phyloP scores from a whole-genome alignment of 2,329 filamentous ascomycete species.

The Dothiorella sarmentorum region DNA sequence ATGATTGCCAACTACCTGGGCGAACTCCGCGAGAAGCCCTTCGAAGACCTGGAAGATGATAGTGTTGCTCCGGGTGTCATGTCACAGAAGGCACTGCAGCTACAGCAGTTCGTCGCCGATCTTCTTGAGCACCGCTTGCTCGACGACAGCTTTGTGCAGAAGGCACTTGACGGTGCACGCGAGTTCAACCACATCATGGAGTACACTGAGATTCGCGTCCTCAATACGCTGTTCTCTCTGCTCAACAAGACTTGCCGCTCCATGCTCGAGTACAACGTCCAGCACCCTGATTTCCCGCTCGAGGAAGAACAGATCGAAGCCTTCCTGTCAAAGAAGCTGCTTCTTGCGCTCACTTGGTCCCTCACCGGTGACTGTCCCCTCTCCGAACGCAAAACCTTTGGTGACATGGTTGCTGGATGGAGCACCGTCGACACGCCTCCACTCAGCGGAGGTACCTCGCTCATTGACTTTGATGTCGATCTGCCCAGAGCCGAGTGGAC shows the following conservation, averaged over 20 bases:
- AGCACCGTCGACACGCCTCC: slow-evolving; percentile 83
- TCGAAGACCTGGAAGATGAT: slow-evolving; percentile 96
- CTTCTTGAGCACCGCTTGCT: slow-evolving; percentile 72
- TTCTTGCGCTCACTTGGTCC: slow-evolving; percentile 91
- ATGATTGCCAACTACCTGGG: slow-evolving; percentile 90
- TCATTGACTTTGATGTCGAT: slow-evolving; percentile 93
- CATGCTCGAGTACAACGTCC: slow-evolving; percentile 91
- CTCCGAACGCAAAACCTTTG: slow-evolving; percentile 80
- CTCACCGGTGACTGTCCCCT: slow-evolving; percentile 93
- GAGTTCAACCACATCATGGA: slow-evolving; percentile 96
- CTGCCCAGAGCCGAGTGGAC: slow-evolving; percentile 86
- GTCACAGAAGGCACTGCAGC: slow-evolving; percentile 64
- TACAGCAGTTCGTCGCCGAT: slow-evolving; percentile 76
- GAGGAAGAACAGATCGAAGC: slow-evolving; percentile 85
- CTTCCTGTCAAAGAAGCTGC: slow-evolving; percentile 88
- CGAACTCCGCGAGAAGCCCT: slow-evolving; percentile 73
- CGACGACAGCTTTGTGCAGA: slow-evolving; percentile 75
- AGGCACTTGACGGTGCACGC: slow-evolving; percentile 71
- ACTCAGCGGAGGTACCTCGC: slow-evolving; percentile 71
- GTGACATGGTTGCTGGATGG: slow-evolving; percentile 76
- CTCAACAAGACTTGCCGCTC: slow-evolving; percentile 91
- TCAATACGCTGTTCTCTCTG: slow-evolving; percentile 91
- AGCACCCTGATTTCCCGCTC: slow-evolving; percentile 90
- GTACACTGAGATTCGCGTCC: slow-evolving; percentile 83
- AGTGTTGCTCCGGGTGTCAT: slow-evolving; percentile 58